Percentiles rank a stretch among this genome's conserved stretches.
These are phyloP conservation scores for Diplocarpon rosae DNA, from an alignment of 2,329 filamentous ascomycete genomes.

Conservation along the genomic window DNA sequence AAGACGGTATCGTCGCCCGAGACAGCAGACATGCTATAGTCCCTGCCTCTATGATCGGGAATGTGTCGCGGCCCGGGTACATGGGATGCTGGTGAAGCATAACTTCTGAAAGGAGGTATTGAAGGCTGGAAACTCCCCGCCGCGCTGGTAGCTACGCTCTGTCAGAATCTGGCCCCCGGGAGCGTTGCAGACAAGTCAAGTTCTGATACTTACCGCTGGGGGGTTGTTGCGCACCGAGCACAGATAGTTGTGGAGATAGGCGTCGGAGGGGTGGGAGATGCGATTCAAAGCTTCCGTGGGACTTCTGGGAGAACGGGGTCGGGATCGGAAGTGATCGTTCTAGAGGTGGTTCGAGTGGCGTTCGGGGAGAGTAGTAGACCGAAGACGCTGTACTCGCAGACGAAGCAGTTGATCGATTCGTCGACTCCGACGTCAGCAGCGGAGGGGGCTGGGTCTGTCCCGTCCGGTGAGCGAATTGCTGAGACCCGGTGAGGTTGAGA, in stretches of 20 bases:
- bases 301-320: conserved; percentile 20
- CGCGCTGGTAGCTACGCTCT: conserved; percentile 11
- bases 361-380: conserved; percentile 22
- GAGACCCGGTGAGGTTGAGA: conserved; percentile 13
- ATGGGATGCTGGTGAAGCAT: conserved; percentile 7
- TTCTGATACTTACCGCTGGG: conserved; percentile 20
- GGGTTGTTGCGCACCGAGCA: conserved; percentile 15
- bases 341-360: conserved; percentile 24
- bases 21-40: conserved; percentile 3
- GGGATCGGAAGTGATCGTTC: conserved; percentile 23
- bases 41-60: conserved; percentile 12
- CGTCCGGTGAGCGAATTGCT: conserved; percentile 20
- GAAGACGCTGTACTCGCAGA: conserved; percentile 21
- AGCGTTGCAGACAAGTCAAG: too few species aligned
- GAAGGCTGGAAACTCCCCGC: conserved; percentile 16
- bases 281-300: conserved; percentile 18
- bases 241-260: conserved; percentile 21
- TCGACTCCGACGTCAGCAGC: conserved; percentile 23
- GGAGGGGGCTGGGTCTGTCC: conserved; percentile 20
- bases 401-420: conserved; percentile 19
- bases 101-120: conserved; percentile 21
- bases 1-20: conserved; percentile 29
- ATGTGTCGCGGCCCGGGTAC: conserved; percentile 4
- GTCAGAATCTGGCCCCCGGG: conserved; percentile 2
- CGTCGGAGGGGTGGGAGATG: conserved; percentile 22